Conservation (phyloP, 495 filamentous ascomycete species). For the Cudoniella acicularis region DNA sequence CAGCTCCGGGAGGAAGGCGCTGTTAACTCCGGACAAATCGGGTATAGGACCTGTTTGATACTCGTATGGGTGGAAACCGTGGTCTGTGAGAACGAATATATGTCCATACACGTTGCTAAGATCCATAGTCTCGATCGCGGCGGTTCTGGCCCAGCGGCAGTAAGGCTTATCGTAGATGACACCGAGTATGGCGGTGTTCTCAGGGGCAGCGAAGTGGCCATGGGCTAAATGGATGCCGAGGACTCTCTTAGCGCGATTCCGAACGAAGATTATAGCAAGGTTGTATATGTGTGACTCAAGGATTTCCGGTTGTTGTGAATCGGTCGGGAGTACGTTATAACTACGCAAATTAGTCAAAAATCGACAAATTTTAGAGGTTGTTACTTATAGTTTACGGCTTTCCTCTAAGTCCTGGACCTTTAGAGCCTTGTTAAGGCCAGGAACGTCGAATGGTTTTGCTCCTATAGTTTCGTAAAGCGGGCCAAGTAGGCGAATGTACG, state of each 20-base stretch:
- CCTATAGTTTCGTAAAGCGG: too few species aligned
- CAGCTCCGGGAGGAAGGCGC: not conserved
- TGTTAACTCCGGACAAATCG: not conserved
- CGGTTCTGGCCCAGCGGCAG: not conserved
- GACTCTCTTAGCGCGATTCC: not conserved
- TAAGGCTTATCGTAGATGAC: not conserved
- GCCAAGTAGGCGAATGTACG: too few species aligned
- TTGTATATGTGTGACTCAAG: conserved; percentile 1
- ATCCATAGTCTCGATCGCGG: not conserved
- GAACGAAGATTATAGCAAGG: not conserved
- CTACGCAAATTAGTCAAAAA: too few species aligned
- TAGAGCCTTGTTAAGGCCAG: too few species aligned
- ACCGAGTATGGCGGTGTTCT: not conserved
- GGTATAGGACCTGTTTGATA: not conserved
- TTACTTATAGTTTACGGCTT: too few species aligned
- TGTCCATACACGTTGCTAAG: not conserved
- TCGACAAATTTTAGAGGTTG: too few species aligned
- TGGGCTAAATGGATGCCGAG: conserved; percentile 4
- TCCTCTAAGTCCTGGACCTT: too few species aligned
- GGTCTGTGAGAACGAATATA: not conserved
- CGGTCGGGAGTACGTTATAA: too few species aligned
- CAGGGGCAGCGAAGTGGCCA: conserved; percentile 1
- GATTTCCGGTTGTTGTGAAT: conserved; percentile 1
- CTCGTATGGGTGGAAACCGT: not conserved
- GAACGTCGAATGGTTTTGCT: too few species aligned